Base-by-base conservation (phyloP, 2,329 filamentous ascomycete genomes). In the Fusarium pseudograminearum region DNA sequence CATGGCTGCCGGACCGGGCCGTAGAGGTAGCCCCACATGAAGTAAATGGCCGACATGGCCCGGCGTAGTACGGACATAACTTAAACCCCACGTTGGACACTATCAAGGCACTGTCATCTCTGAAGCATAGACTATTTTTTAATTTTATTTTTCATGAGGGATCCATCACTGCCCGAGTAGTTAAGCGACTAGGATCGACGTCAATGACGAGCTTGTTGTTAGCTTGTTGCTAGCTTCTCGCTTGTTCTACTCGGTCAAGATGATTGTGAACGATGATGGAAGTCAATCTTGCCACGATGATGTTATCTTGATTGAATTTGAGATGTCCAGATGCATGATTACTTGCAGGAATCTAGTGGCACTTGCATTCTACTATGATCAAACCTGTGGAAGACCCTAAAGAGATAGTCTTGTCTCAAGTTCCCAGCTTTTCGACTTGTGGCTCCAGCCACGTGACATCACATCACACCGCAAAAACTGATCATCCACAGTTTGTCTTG, bases 391-490 rank as follows among this genome's bases (percentile, higher is more conserved):
- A 24, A 7, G 50, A 26, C 28, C 41, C 28, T 34, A 41, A 24
- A 20, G 24, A 14, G 26, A 18, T 36, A 30, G 24, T 30, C 26
- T 30, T 70, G 62, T 62, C 46, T 67, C 64, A 60, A 60, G 26
- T 42, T 58, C 45, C 51, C 51, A 42, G 46, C 42, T 57, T 46
- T 9, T 48, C 31, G 47, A 34, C 14, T 34, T 26, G 50, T 52
- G 30, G 51, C 54, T 61, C 53, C 57, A 63, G 66, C 72, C 72
- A 74, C 72, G 72, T 74, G 72, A 74, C 72, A 70, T 70, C 72
- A 74, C 72, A 70, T 70, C 72, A 74, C 72, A 74, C 72, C 72
- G 72, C 69, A 68, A 57, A 65, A 70, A 57, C 54, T 57, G 45
- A 61, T 70, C 65, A 62, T 62, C 59, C 69, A 65, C 45, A 48